phyloP scores from a whole-genome alignment of 495 filamentous ascomycete genomes.

The Rhypophila decipiens region DNA sequence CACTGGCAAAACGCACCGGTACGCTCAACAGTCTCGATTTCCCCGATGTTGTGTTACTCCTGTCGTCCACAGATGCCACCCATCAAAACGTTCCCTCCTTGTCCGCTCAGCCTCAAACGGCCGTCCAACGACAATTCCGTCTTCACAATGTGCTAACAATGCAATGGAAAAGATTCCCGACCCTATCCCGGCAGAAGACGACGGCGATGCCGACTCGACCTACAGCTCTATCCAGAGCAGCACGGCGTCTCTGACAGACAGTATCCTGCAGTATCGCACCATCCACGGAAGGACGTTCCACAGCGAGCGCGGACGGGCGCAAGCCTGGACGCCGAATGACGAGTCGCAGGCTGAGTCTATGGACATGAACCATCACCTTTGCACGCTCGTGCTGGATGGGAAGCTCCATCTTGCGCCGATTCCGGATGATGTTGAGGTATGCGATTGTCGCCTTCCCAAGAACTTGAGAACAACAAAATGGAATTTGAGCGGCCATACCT shows the following conservation, averaged over 20 bases:
- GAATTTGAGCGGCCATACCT: no score
- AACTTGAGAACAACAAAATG: neutral
- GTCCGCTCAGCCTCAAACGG: no score
- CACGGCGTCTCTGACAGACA: constrained; percentile 39
- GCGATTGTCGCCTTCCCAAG: neutral
- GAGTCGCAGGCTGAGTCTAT: constrained; percentile 30
- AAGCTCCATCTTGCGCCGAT: constrained; percentile 54
- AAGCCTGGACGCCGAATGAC: constrained; percentile 37
- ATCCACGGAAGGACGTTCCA: constrained; percentile 36
- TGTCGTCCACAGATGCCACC: no score
- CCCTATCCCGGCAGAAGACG: no score
- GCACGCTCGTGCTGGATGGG: constrained; percentile 42
- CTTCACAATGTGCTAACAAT: no score
- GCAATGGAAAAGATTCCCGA: no score
- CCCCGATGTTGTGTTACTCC: no score
- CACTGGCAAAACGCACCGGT: no score
- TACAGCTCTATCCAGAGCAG: constrained; percentile 28
- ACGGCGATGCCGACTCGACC: constrained; percentile 32
- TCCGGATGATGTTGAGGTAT: constrained; percentile 18
- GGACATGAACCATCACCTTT: constrained; percentile 35
- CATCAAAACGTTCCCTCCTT: no score
- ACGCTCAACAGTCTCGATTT: no score
- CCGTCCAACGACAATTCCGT: no score
- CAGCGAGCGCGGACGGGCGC: constrained; percentile 18
- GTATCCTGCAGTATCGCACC: constrained; percentile 36